Evolutionary conservation across 164 flowering plant genomes (phyloP), one percentile per base, ranked within the genome.

Genomic region (Akebia trifoliata): DNA sequence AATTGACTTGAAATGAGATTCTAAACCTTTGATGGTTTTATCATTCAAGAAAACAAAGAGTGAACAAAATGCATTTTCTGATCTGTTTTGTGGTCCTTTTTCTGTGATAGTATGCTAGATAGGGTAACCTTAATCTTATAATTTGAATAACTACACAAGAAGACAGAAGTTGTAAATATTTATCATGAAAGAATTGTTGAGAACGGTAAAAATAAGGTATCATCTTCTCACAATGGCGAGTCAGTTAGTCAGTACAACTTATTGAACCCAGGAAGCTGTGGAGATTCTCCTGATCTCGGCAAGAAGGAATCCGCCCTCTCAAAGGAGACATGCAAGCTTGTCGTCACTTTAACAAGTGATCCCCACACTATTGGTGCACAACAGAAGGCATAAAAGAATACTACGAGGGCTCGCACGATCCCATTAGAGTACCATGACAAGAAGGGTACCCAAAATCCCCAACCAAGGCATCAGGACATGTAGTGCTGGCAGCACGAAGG

Each of bases 381-480:
- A 56, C 92, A 86, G 36, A 83, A 87, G 2, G 95, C 95, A 45
- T 94, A 94, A 7, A 52, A 84, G 57, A 87, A 87, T 17, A 88
- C 79, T 0, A 78, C 57, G 0, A 90, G 67, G 28, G 90, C 96
- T 64, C 97, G 71, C 4, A 78, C 69, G 28, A 90, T 68, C 6
- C 99, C 99, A 50, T 87, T 66, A 0, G 74, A 21, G 62, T 90
- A 94, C 83, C 99, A 94, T 90, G 48, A 84, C 89, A 9, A 82
- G 15, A 50, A 94, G 93, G 1, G 74, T 34, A 6, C 93, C 96
- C 7, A 76, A 45, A 9, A 90, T 79, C 15, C 78, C 84, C 1
- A 87, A 15, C 83, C 78, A 76, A 0, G 93, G 96, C 6, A 66
- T 54, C 9, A 94, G 25, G 25, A 94, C 83, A 0, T 84, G 72